A percentile compares a stretch with the other conserved stretches of the same genome.
phyloP scores from a whole-genome alignment of 164 flowering plant genomes.

The Vitis rotundifolia region DNA sequence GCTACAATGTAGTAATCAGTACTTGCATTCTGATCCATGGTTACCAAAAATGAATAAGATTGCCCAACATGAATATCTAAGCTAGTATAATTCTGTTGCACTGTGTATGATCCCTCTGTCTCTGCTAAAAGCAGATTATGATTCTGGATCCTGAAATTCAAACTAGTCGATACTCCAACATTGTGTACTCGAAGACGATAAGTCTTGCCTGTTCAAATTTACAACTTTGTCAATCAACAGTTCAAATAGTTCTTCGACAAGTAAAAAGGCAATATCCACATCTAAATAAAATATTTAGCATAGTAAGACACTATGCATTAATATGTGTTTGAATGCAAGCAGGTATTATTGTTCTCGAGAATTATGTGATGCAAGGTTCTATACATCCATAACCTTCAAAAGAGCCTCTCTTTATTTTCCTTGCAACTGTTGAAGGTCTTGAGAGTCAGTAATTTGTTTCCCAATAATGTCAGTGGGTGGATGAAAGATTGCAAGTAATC shows the following conservation, averaged over 20 bases:
- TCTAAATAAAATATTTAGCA: neutral
- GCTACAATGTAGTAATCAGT: constrained; percentile 94
- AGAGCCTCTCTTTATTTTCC: neutral
- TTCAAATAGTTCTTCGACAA: neutral
- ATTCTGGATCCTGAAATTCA: constrained; percentile 93
- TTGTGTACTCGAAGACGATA: constrained; percentile 89
- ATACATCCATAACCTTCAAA: neutral
- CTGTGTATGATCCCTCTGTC: constrained; percentile 93
- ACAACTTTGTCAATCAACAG: constrained; percentile 9
- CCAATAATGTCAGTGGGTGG: neutral
- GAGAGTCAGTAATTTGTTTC: neutral
- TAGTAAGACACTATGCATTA: neutral
- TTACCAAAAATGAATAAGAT: constrained; percentile 91
- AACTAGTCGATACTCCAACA: constrained; percentile 86
- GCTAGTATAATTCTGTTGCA: constrained; percentile 90
- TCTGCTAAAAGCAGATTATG: constrained; percentile 83
- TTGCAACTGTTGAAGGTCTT: neutral
- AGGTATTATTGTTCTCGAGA: too few species aligned
- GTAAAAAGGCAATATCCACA: neutral
- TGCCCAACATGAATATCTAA: constrained; percentile 98
- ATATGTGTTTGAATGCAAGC: neutral
- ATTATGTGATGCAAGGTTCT: neutral
- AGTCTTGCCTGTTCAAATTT: constrained; percentile 72
- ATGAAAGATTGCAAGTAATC: too few species aligned
- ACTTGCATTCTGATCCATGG: constrained; percentile 96